Base-by-base conservation (phyloP, 2,329 filamentous ascomycete species). In the Raffaelea albimanens region DNA sequence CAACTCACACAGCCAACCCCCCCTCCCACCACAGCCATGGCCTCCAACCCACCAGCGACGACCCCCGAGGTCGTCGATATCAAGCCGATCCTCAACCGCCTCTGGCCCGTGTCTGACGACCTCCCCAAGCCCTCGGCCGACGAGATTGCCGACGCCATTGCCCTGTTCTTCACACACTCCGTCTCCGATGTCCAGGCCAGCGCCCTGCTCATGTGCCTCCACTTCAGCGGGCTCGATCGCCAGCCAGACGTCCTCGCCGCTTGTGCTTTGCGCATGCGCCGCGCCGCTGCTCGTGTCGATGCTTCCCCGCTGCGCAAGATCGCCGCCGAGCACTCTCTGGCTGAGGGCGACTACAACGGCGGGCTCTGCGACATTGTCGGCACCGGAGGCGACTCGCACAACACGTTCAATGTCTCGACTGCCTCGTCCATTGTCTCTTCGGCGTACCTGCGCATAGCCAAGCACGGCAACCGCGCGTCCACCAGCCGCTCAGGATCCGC, bases 331-430 rank as follows among this genome's bases (percentile, higher is more conserved):
- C 75, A 78, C 47, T 76, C 75, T 13, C 75, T 73, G 57, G 75
- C 75, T 46, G 83, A 87, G 59, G 90, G 90, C 8, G 68, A 66
- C 9, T 98, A 98, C 63, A 61, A 70, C 11, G 93, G 93, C 53
- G 91, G 91, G 4, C 68, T 98, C 71, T 82, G 90, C 63, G 93
- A 98, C 65, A 97, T 98, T 63, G 93, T 98, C 50, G 93, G 93
- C 56, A 98, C 93, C 8, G 93, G 93, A 55, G 93, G 93, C 60
- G 93, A 98, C 69, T 84, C 85, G 19, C 90, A 97, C 73, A 88
- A 95, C 65, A 98, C 93, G 31, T 98, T 95, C 80, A 98, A 98
- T 66, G 91, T 98, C 63, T 93, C 85, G 57, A 98, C 93, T 4
- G 95, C 93, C 7, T 81, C 93, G 2, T 95, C 89, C 18, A 96